Conservation (phyloP, 768 basidiomycete genomes). For the Pleurotus pulmonarius region DNA sequence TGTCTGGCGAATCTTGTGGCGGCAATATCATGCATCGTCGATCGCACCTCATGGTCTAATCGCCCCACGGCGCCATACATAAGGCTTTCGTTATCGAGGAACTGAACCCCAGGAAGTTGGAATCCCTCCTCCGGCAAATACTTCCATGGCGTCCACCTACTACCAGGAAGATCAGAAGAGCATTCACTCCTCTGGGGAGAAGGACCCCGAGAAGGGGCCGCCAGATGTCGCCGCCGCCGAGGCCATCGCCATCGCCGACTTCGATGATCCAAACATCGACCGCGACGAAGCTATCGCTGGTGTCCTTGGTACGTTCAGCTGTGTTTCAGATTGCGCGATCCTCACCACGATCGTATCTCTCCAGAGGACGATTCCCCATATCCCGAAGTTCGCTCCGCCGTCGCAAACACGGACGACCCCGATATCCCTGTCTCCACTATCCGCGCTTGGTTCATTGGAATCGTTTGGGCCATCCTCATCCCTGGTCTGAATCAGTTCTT, state of each 20-base stretch:
- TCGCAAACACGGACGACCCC: conserved; percentile 63
- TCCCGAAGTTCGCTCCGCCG: conserved; percentile 54
- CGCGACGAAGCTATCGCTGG: conserved; percentile 32
- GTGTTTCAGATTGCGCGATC: too few species aligned
- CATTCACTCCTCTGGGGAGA: conserved; percentile 17
- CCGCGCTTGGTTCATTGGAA: conserved; percentile 72
- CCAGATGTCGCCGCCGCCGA: conserved; percentile 2
- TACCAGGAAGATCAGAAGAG: conserved; percentile 8
- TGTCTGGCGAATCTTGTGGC: conserved; percentile 2
- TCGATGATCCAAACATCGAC: conserved; percentile 42
- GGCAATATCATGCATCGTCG: not conserved
- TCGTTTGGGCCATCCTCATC: conserved; percentile 64
- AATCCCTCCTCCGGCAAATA: not conserved
- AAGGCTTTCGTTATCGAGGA: not conserved
- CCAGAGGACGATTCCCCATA: conserved; percentile 50
- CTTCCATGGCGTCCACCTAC: not conserved
- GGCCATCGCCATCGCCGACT: conserved; percentile 18
- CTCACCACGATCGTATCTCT: not conserved
- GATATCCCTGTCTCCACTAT: conserved; percentile 58
- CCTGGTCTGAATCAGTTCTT: conserved; percentile 73
- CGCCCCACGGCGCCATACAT: conserved; percentile 1
- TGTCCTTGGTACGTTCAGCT: conserved; percentile 39
- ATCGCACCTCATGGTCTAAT: not conserved
- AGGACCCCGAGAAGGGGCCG: conserved; percentile 23
- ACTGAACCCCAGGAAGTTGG: not conserved